These are phyloP conservation scores for Musa balbisiana DNA, from an alignment of 202 grass and related monocot species.

Conservation along the genomic window DNA sequence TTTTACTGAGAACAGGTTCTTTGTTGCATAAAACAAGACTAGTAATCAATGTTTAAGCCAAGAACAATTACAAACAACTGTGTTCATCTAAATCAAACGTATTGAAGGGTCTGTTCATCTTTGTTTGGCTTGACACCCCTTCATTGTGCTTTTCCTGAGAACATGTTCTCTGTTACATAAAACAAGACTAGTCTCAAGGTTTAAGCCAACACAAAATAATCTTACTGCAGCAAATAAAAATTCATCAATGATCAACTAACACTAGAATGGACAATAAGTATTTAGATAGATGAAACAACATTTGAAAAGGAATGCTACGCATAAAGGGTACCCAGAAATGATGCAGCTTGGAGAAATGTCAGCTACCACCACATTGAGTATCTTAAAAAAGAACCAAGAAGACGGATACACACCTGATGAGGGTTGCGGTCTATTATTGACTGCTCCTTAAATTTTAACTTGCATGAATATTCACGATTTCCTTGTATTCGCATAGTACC, in stretches of 20 bases:
- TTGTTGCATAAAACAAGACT: too few relatives aligned
- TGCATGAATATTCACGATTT: constrained; percentile 89
- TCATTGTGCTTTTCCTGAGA: too few relatives aligned
- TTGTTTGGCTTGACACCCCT: too few relatives aligned
- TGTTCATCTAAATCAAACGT: too few relatives aligned
- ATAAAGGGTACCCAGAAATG: constrained; percentile 1
- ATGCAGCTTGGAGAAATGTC: too few relatives aligned
- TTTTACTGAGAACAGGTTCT: too few relatives aligned
- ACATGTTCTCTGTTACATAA: too few relatives aligned
- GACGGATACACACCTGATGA: constrained; percentile 59
- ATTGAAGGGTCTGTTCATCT: too few relatives aligned
- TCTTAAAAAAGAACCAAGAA: constrained; percentile 14
- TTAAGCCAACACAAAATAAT: not conserved
- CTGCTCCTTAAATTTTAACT: constrained; percentile 99
- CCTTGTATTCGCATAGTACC: constrained; percentile 97
- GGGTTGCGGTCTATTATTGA: constrained; percentile 98
- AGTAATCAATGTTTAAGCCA: too few relatives aligned
- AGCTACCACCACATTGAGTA: too few relatives aligned
- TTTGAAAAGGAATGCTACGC: not conserved
- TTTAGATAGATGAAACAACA: too few relatives aligned
- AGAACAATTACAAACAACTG: too few relatives aligned
- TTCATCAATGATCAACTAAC: not conserved
- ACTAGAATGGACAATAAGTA: not conserved
- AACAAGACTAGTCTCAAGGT: not conserved
- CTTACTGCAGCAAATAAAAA: not conserved